A percentile compares a stretch with the other conserved stretches of the same genome.
phyloP scores from a whole-genome alignment of 495 filamentous ascomycete species.

The Peziza echinospora region DNA sequence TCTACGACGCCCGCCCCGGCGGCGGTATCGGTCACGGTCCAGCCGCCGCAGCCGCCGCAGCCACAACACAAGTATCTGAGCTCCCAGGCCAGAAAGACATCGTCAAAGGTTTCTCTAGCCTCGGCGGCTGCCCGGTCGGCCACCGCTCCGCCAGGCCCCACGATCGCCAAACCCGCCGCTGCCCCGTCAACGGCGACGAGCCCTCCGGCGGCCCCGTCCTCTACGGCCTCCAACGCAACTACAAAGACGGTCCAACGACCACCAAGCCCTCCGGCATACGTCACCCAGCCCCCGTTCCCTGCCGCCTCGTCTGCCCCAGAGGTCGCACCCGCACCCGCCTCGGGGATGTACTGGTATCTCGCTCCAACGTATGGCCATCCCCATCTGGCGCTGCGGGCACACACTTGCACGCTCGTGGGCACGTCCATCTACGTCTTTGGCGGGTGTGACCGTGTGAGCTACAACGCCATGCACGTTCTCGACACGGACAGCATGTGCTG shows the following conservation, averaged over 20 bases:
- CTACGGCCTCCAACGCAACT: no score
- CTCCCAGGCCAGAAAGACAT: conserved; percentile 12
- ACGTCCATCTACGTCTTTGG: conserved; percentile 43
- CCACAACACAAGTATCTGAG: conserved; percentile 14
- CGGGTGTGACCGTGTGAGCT: conserved; percentile 43
- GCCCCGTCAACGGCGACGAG: no score
- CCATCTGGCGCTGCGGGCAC: conserved; percentile 36
- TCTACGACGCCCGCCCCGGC: no score
- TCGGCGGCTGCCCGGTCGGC: no score
- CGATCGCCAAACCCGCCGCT: no score
- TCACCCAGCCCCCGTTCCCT: conserved; percentile 32
- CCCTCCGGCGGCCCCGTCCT: no score
- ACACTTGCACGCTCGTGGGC: conserved; percentile 39
- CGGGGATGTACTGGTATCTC: conserved; percentile 47
- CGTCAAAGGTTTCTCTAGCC: conserved; percentile 16
- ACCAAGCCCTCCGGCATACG: no score
- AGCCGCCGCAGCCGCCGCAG: conserved; percentile 14
- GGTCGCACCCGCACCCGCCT: conserved; percentile 37
- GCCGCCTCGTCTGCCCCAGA: conserved; percentile 34
- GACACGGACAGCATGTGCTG: conserved; percentile 45
- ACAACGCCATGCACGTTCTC: conserved; percentile 42
- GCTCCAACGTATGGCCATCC: conserved; percentile 34
- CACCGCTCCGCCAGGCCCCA: no score
- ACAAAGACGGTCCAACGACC: no score
- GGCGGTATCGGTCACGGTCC: no score